Percentiles rank a stretch among this genome's conserved stretches.
These are phyloP conservation scores for Colletotrichum tabaci DNA, from an alignment of 2,329 filamentous ascomycete species.

Conservation along the genomic window DNA sequence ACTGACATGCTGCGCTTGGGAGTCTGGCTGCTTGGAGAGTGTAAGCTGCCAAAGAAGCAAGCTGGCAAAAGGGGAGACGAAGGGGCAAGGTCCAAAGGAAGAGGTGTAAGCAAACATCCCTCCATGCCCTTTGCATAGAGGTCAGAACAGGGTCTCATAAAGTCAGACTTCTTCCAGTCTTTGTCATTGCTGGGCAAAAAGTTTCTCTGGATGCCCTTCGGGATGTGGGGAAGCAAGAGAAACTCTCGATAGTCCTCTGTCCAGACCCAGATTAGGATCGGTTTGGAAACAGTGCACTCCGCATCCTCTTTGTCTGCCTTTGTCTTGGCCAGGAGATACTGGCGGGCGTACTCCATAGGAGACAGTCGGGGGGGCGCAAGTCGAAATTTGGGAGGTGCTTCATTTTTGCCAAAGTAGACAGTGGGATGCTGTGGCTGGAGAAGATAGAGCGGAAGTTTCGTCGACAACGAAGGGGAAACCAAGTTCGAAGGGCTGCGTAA, in stretches of 20 bases:
- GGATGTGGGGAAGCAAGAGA: constrained; percentile 54
- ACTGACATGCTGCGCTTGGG: background rate
- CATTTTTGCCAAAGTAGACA: constrained; percentile 30
- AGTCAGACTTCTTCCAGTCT: constrained; percentile 21
- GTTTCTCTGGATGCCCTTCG: constrained; percentile 45
- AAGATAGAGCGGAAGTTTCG: constrained; percentile 34
- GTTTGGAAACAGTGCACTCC: constrained; percentile 49
- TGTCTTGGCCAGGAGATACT: constrained; percentile 53
- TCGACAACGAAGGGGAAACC: constrained; percentile 21
- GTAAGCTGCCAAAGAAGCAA: constrained; percentile 18
- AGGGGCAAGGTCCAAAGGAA: constrained; percentile 33
- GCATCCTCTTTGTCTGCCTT: constrained; percentile 47
- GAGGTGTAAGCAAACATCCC: constrained; percentile 26
- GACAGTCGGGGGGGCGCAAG: constrained; percentile 49
- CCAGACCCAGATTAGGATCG: constrained; percentile 53
- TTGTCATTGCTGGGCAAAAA: constrained; percentile 28
- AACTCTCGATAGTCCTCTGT: constrained; percentile 52
- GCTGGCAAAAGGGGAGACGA: constrained; percentile 32
- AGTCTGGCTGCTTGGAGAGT: background rate
- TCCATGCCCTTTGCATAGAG: constrained; percentile 8
- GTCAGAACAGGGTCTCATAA: background rate
- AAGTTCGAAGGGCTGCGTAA: constrained; percentile 33
- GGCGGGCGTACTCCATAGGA: constrained; percentile 57
- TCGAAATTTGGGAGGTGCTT: constrained; percentile 33
- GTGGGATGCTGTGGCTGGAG: constrained; percentile 36